Base-by-base conservation (phyloP, 352 stramenopile species). In the Halophytophthora polymorphica region DNA sequence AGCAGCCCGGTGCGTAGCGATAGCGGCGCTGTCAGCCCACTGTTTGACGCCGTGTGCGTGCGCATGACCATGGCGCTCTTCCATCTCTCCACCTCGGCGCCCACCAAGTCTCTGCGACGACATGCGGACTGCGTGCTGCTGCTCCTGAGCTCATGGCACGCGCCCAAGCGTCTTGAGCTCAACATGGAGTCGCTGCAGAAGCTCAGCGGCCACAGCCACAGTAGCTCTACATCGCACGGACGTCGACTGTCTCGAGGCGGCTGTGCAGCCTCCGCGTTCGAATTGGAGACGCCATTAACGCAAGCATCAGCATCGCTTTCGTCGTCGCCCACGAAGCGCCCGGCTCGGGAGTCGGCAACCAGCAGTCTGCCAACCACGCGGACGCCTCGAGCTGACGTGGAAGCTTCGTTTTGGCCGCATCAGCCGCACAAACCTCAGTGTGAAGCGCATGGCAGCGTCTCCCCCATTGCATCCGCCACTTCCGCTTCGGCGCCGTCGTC, bases 181-280 rank as follows among this genome's bases (percentile, higher is more conserved):
- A 90, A 87, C 56, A 58, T 87, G 29, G 79, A 88, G 53, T 79
- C 79, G 8, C 61, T 90, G 6, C 77, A 88, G 21, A 83, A 78
- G 31, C 40, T 66, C 33, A 56, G 56, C 36, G 36, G 50, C 21
- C 36, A 56, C 35, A 38, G 39, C 49, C 17, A 22, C 46, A 19
- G 56, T 69, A 38, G 50, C 36, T 54, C 53, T 8, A 43, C 19
- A 28, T 7, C 40, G 43, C 12, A 21, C 22, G 42, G n/a, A 17
- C 45, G 29, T 23, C 52, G 53, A 36, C 52, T 61, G 15, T 64
- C 62, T 48, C 61, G 72, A 47, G 25, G 25, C 25, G 25, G 25
- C 8, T 4, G 25, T 8, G 25, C 8, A 8, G 25, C 25, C 25
- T 31, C 25, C 25, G 25, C 25, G 25, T 31, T 31, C 25, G 25